phyloP scores from a whole-genome alignment of 2,329 filamentous ascomycete genomes.

The Fusarium buxicola region DNA sequence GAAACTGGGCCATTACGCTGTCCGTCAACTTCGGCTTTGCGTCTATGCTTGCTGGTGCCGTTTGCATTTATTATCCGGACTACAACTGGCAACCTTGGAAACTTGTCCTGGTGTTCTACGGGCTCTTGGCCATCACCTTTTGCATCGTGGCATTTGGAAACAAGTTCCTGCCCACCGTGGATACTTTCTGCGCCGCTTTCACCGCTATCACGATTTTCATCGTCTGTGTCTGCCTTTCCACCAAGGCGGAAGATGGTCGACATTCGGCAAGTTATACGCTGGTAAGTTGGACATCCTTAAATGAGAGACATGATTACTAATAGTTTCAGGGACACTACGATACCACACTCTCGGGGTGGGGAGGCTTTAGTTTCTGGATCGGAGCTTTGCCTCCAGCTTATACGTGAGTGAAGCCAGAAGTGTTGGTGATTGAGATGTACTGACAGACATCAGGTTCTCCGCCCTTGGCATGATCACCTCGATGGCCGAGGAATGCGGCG shows the following conservation, averaged over 20 bases:
- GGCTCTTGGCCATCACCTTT: conserved; percentile 71
- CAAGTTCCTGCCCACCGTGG: conserved; percentile 71
- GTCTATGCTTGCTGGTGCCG: conserved; percentile 73
- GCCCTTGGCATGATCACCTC: conserved; percentile 65
- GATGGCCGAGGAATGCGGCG: conserved; percentile 70
- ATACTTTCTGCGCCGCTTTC: conserved; percentile 76
- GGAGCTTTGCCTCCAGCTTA: conserved; percentile 61
- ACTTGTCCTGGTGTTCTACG: conserved; percentile 79
- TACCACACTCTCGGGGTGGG: conserved; percentile 75
- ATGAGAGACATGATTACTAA: not conserved
- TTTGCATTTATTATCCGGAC: conserved; percentile 69
- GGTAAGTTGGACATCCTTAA: conserved; percentile 8
- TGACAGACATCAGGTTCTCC: conserved; percentile 44
- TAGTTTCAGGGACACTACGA: conserved; percentile 71
- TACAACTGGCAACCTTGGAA: conserved; percentile 74
- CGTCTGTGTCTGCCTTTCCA: conserved; percentile 63
- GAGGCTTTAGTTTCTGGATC: conserved; percentile 69
- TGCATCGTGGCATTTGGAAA: conserved; percentile 73
- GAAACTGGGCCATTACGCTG: conserved; percentile 76
- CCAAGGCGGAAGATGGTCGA: conserved; percentile 69
- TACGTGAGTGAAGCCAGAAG: conserved; percentile 28
- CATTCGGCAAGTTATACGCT: conserved; percentile 60
- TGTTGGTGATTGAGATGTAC: fast-evolving
- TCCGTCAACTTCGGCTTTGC: conserved; percentile 77
- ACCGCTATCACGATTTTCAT: conserved; percentile 78